Evolutionary conservation across 345 rosid genomes (phyloP).

Genomic region (Hevea brasiliensis): DNA sequence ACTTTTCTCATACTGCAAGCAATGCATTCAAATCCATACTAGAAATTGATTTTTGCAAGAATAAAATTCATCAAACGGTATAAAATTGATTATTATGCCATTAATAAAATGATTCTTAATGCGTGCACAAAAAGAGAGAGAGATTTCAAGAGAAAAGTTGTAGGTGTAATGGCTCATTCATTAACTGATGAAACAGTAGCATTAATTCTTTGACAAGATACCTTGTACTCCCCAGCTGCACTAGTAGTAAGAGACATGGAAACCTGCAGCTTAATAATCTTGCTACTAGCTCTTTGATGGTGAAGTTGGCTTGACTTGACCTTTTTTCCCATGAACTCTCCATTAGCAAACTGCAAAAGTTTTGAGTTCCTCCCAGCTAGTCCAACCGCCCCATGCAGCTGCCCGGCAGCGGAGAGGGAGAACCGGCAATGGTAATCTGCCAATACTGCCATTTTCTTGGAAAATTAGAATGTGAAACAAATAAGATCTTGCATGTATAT

Average conservation of each 20-base stretch:
- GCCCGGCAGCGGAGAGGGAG: slow-evolving; percentile 52
- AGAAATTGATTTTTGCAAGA: too few species aligned
- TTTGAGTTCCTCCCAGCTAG: slow-evolving; percentile 39
- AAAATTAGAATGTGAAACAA: slow-evolving; percentile 11
- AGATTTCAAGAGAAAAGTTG: neutral
- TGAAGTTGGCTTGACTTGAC: slow-evolving; percentile 32
- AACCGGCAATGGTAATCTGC: slow-evolving; percentile 64
- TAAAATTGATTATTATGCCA: neutral
- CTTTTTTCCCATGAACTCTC: slow-evolving; percentile 77
- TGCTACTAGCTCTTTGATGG: slow-evolving; percentile 5
- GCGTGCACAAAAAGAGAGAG: neutral
- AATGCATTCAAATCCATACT: too few species aligned
- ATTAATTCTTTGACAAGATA: slow-evolving; percentile 13
- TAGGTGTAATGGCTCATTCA: neutral
- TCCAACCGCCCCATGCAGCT: slow-evolving; percentile 34
- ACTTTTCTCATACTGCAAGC: too few species aligned
- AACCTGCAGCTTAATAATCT: slow-evolving; percentile 25
- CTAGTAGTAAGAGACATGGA: slow-evolving; percentile 55
- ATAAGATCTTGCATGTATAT: slow-evolving; percentile 8
- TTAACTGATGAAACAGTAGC: too few species aligned
- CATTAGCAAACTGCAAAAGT: slow-evolving; percentile 49
- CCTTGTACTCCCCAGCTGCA: slow-evolving; percentile 53
- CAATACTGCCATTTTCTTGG: slow-evolving; percentile 49
- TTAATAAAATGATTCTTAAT: neutral
- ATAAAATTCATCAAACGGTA: neutral